phyloP scores from a whole-genome alignment of 768 basidiomycete species.

The Trametes villosa region DNA sequence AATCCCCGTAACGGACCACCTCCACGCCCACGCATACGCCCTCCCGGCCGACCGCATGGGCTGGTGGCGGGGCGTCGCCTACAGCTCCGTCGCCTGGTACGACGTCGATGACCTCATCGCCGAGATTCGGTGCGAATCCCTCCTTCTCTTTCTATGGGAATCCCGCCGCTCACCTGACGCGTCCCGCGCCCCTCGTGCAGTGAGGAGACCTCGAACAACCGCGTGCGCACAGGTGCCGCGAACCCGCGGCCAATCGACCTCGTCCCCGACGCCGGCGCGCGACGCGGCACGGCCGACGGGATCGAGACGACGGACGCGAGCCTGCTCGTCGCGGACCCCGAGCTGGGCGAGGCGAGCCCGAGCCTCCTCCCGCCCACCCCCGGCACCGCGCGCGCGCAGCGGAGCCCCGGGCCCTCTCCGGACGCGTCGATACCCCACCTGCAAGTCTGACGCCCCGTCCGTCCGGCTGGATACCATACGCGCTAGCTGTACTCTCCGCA shows the following conservation, averaged over 20 bases:
- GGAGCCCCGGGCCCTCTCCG: constrained; percentile 4
- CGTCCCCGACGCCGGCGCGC: constrained; percentile 73
- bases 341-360: constrained; percentile 36
- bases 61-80: constrained; percentile 75
- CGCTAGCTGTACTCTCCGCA: constrained; percentile 14
- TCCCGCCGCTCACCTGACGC: constrained; percentile 3
- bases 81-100: constrained; percentile 74
- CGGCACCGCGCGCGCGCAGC: constrained; percentile 7
- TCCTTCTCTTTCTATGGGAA: not conserved
- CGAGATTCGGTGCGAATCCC: constrained; percentile 66
- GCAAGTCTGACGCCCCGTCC: constrained; percentile 16
- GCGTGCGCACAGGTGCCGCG: constrained; percentile 75
- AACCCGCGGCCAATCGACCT: constrained; percentile 60
- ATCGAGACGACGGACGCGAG: constrained; percentile 60
- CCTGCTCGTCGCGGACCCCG: constrained; percentile 46
- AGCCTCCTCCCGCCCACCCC: constrained; percentile 22
- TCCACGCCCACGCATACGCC: constrained; percentile 78
- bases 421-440: constrained; percentile 24
- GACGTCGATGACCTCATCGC: constrained; percentile 78
- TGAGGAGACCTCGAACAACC: constrained; percentile 81
- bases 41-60: constrained; percentile 65
- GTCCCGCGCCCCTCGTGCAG: constrained; percentile 42
- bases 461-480: constrained; percentile 2
- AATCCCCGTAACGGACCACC: constrained; percentile 79
- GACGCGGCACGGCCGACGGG: constrained; percentile 67